Percentiles rank a stretch among this genome's conserved stretches.
phyloP scores from a whole-genome alignment of 2,329 filamentous ascomycete genomes.

The Didymella keratinophila region DNA sequence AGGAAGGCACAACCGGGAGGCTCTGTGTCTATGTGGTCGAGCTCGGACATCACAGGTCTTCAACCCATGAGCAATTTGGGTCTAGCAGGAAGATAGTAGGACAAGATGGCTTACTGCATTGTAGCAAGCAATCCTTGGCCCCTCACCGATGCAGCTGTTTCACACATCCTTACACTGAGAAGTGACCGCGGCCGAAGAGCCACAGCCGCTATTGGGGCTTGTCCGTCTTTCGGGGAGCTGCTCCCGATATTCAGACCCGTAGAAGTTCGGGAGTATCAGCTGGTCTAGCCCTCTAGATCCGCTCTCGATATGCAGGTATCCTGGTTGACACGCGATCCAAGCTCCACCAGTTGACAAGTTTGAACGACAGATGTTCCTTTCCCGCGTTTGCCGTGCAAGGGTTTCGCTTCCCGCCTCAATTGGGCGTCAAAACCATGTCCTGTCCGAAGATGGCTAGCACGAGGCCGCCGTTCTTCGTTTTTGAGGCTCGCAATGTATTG shows the following conservation, averaged over 20 bases:
- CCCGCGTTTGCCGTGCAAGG: slow-evolving; percentile 38
- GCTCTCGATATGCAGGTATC: slow-evolving; percentile 35
- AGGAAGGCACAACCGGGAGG: slow-evolving; percentile 29
- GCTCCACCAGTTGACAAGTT: slow-evolving; percentile 32
- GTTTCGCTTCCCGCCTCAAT: slow-evolving; percentile 22
- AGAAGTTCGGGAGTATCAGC: slow-evolving; percentile 33
- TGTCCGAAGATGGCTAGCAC: slow-evolving; percentile 11
- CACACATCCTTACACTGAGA: slow-evolving; percentile 36
- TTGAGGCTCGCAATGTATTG: not conserved
- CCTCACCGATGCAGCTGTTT: slow-evolving; percentile 42
- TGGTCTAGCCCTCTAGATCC: slow-evolving; percentile 36
- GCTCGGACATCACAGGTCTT: slow-evolving; percentile 33
- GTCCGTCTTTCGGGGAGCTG: slow-evolving; percentile 41
- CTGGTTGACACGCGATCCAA: slow-evolving; percentile 42
- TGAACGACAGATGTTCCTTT: slow-evolving; percentile 31
- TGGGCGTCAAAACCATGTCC: slow-evolving; percentile 6
- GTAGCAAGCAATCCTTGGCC: slow-evolving; percentile 37
- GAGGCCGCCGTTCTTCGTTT: slow-evolving; percentile 1
- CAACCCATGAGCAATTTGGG: slow-evolving; percentile 29
- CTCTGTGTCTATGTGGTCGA: slow-evolving; percentile 38
- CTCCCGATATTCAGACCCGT: slow-evolving; percentile 40
- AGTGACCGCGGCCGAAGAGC: slow-evolving; percentile 31
- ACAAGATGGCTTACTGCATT: slow-evolving; percentile 41
- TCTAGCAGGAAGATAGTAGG: slow-evolving; percentile 33
- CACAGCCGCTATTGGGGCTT: slow-evolving; percentile 34